A percentile compares a stretch with the other conserved stretches of the same genome.
Conservation (phyloP, 257 asterid genomes). For the Eustoma russellianum region DNA sequence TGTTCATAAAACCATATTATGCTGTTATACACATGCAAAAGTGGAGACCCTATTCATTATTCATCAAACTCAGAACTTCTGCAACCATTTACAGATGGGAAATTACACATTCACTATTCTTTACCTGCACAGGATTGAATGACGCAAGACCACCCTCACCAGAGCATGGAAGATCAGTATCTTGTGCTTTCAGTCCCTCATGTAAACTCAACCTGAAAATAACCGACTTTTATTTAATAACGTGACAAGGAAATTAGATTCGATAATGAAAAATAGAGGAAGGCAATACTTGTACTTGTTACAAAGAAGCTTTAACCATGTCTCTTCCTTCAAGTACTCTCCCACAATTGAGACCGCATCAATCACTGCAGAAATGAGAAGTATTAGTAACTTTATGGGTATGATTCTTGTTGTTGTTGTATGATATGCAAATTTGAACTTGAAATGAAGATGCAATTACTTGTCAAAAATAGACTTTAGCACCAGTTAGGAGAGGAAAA, state of each 20-base stretch:
- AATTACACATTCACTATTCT: not conserved
- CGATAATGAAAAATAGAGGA: conserved; percentile 8
- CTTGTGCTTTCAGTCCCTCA: conserved; percentile 29
- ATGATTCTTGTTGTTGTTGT: too few relatives aligned
- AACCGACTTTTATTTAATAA: conserved; percentile 2
- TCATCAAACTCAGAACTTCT: not conserved
- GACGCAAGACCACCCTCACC: conserved; percentile 26
- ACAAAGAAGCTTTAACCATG: conserved; percentile 77
- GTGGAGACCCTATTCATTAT: not conserved
- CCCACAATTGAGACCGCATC: conserved; percentile 75
- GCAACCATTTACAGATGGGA: too few relatives aligned
- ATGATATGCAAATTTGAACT: too few relatives aligned
- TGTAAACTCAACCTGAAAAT: conserved; percentile 49
- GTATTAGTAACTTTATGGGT: too few relatives aligned
- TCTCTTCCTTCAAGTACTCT: conserved; percentile 83
- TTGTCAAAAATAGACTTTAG: too few relatives aligned
- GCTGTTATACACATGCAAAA: too few relatives aligned
- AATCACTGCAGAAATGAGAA: conserved; percentile 29
- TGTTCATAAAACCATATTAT: too few relatives aligned
- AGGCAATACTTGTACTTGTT: conserved; percentile 51
- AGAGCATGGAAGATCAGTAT: conserved; percentile 25
- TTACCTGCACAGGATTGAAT: conserved; percentile 51
- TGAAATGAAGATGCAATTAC: too few relatives aligned
- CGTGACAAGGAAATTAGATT: not conserved
- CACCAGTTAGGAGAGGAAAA: too few relatives aligned